Base-by-base conservation (phyloP, 257 asterid species). In the Cordia subcordata region DNA sequence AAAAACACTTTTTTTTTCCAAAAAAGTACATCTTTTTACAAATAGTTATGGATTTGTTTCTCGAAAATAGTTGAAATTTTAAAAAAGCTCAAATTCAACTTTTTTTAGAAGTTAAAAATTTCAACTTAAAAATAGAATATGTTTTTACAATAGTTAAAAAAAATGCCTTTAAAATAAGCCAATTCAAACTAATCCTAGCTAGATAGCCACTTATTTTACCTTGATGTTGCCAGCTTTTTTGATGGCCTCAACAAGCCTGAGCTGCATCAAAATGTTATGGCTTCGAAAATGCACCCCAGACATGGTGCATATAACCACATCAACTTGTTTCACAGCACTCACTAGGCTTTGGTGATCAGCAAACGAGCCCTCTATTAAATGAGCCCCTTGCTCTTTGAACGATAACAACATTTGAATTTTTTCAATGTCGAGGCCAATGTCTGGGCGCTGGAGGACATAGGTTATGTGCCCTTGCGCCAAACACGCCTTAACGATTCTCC, bases 171-270 rank as follows among this genome's bases (percentile, higher is more conserved):
- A n/a, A n/a, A n/a, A n/a, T n/a, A n/a, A n/a, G n/a, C n/a, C n/a
- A n/a, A n/a, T n/a, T n/a, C n/a, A n/a, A n/a, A n/a, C n/a, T n/a
- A n/a, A n/a, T n/a, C n/a, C n/a, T n/a, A n/a, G n/a, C n/a, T n/a
- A n/a, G n/a, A n/a, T n/a, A n/a, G n/a, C n/a, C n/a, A n/a, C n/a
- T n/a, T n/a, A n/a, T n/a, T n/a, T 21, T 70, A 85, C 95, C 97
- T 86, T 84, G 53, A 86, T 49, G 59, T 90, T 90, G 23, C 96
- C 96, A 10, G 93, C 97, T 81, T 90, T 84, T 73, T 87, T 81
- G 60, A 90, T 90, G 61, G 94, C 96, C 0, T 81, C 70, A 21
- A 86, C 88, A 55, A 90, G 83, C 78, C 84, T 84, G 19, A 82
- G 93, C 81, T 90, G 97, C 69, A 77, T 3, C 65, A 84, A 49